phyloP scores from a whole-genome alignment of 306 rosid genomes.

The Glycine tomentella region DNA sequence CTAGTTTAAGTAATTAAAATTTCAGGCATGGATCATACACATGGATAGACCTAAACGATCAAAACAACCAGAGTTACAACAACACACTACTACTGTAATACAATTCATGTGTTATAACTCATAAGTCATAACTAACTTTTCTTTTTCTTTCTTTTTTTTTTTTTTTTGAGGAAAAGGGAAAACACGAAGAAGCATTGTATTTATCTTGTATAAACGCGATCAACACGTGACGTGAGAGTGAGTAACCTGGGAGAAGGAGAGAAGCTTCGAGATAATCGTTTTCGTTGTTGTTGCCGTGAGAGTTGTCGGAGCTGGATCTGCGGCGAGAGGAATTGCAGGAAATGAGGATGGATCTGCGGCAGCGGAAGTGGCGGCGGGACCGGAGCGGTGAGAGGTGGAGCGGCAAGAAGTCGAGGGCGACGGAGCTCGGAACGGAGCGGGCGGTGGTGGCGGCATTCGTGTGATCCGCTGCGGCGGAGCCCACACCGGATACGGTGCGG shows the following conservation, averaged over 20 bases:
- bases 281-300: conserved; percentile 7
- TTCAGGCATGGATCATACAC: conserved; percentile 57
- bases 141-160: no score
- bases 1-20: conserved; percentile 58
- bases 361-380: conserved; percentile 20
- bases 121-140: no score
- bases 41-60: conserved; percentile 56
- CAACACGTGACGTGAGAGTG: neutral
- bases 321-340: conserved; percentile 58
- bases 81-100: conserved; percentile 37
- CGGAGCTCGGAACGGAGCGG: conserved; percentile 45
- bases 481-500: conserved; percentile 49
- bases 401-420: conserved; percentile 48
- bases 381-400: conserved; percentile 43
- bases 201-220: neutral
- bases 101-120: neutral
- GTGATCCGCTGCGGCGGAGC: conserved; percentile 59
- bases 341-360: conserved; percentile 58
- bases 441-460: conserved; percentile 46
- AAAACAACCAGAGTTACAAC: conserved; percentile 53
- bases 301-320: conserved; percentile 62
- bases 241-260: conserved; percentile 78
- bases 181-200: neutral
- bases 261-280: conserved; percentile 82
- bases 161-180: no score